Evolutionary conservation across 768 basidiomycete species (phyloP).

Genomic region (Suillus clintonianus): DNA sequence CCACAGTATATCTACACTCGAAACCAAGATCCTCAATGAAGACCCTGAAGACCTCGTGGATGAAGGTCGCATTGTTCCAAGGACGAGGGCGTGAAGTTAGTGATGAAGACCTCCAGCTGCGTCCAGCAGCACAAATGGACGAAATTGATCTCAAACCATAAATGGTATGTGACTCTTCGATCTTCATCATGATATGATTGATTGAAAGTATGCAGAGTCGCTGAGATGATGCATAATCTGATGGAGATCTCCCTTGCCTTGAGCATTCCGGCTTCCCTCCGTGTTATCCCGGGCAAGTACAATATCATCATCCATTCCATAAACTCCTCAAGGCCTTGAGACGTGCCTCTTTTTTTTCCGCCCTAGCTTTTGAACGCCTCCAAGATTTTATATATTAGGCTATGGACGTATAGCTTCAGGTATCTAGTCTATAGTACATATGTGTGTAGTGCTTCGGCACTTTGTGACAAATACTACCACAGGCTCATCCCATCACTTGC

Average conservation of each 20-base stretch:
- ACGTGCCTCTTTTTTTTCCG: slow-evolving; percentile 69
- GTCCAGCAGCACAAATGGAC: slow-evolving; percentile 81
- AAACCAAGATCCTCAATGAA: slow-evolving; percentile 69
- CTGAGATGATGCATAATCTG: slow-evolving; percentile 87
- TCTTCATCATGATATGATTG: slow-evolving; percentile 7
- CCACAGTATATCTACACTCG: too few species aligned
- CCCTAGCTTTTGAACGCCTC: slow-evolving; percentile 81
- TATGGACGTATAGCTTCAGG: too few species aligned
- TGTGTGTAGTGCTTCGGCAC: too few species aligned
- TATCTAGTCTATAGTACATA: too few species aligned
- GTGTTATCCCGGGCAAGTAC: slow-evolving; percentile 90
- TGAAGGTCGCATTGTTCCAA: slow-evolving; percentile 37
- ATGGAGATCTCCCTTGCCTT: slow-evolving; percentile 85
- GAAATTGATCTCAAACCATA: slow-evolving; percentile 76
- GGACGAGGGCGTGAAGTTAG: slow-evolving; percentile 31
- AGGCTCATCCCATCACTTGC: not conserved
- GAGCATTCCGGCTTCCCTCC: slow-evolving; percentile 82
- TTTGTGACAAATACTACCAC: too few species aligned
- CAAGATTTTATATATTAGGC: slow-evolving; percentile 96
- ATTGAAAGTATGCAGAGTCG: slow-evolving; percentile 58
- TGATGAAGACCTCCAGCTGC: slow-evolving; percentile 64
- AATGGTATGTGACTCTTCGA: slow-evolving; percentile 59
- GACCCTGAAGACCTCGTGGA: slow-evolving; percentile 57
- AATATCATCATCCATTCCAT: slow-evolving; percentile 92
- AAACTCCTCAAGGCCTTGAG: slow-evolving; percentile 89